Evolutionary conservation across 2,329 filamentous ascomycete genomes (phyloP).

Genomic region (Fusarium bactridioides): DNA sequence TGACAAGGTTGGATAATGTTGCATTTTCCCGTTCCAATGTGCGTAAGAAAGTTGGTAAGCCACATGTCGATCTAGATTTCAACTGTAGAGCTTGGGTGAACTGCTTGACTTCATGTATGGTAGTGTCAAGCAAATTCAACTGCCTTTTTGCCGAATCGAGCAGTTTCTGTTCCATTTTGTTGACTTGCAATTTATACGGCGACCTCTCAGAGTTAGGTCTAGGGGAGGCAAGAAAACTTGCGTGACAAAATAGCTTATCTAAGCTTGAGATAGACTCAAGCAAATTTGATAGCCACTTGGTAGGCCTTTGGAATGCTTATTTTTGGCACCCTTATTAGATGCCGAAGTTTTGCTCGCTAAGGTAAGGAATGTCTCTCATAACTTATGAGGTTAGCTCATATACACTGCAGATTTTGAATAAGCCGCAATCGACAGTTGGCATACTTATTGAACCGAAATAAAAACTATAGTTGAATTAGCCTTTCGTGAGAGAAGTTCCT

Average conservation of each 20-base stretch:
- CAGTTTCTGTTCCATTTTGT: conserved; percentile 4
- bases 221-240: background rate
- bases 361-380: background rate
- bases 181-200: background rate
- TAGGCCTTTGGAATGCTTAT: background rate
- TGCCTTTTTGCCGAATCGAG: conserved; percentile 25
- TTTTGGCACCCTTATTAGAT: background rate
- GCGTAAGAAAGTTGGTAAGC: conserved; percentile 20
- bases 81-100: conserved; percentile 8
- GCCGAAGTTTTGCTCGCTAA: background rate
- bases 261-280: background rate
- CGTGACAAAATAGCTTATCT: background rate
- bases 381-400: background rate
- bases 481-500: background rate
- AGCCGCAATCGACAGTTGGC: background rate
- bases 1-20: conserved; percentile 5
- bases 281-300: background rate
- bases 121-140: background rate
- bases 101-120: conserved; percentile 7
- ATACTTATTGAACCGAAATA: background rate
- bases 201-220: background rate
- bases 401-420: background rate
- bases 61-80: conserved; percentile 24
- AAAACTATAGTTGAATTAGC: background rate
- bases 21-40: conserved; percentile 20